These are phyloP conservation scores for Candida khao-thaluensis DNA, from an alignment of 805 yeast species.

Conservation along the genomic window DNA sequence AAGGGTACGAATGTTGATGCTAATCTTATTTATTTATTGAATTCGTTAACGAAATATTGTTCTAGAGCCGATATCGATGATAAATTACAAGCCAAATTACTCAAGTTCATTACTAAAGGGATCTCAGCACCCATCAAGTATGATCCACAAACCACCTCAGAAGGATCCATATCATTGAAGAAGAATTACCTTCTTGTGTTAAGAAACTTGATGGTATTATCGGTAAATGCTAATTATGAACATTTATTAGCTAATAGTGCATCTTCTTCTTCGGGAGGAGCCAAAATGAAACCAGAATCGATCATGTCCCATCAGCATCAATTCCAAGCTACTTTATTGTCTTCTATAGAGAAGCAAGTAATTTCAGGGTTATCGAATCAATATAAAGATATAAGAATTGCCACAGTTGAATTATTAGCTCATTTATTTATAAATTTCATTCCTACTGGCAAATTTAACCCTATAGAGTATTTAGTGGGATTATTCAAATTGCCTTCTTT, in stretches of 20 bases:
- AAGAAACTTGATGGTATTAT: constrained; percentile 33
- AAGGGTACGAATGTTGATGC: constrained; percentile 27
- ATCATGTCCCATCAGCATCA: constrained; percentile 41
- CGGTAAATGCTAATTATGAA: constrained; percentile 37
- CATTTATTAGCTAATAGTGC: constrained; percentile 34
- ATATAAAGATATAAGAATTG: constrained; percentile 35
- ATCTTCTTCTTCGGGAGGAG: constrained; percentile 33
- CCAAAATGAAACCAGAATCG: constrained; percentile 43
- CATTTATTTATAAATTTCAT: constrained; percentile 35
- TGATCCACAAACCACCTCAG: constrained; percentile 18
- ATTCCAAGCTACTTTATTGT: constrained; percentile 31
- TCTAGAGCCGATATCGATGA: constrained; percentile 41
- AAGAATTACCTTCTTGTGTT: constrained; percentile 32
- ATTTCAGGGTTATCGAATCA: constrained; percentile 31
- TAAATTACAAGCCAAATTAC: constrained; percentile 35
- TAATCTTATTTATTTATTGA: constrained; percentile 31
- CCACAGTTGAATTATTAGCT: constrained; percentile 37
- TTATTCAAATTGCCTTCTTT: constrained; percentile 31
- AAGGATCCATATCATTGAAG: constrained; percentile 21
- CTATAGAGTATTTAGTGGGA: constrained; percentile 34
- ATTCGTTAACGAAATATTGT: constrained; percentile 32
- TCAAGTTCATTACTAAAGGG: constrained; percentile 31
- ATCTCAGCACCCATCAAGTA: constrained; percentile 22
- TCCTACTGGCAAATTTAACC: constrained; percentile 37
- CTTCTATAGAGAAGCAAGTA: constrained; percentile 30